Conservation (phyloP, 1,284 basidiomycete genomes). For the Paramarasmius palmivorus region DNA sequence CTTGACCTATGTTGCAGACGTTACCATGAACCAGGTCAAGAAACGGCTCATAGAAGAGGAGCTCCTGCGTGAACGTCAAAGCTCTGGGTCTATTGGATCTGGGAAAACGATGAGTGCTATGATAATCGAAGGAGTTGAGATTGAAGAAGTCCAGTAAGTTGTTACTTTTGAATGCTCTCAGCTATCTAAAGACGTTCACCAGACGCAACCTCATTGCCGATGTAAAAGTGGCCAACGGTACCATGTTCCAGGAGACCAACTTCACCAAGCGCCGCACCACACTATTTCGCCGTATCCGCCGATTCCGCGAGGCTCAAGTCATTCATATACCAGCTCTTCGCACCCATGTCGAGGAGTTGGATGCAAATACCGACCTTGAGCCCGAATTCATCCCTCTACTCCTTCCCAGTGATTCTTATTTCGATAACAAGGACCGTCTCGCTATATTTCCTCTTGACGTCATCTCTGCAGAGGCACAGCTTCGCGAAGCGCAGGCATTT, state of each 20-base stretch:
- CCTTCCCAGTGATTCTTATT: neutral
- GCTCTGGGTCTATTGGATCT: no score
- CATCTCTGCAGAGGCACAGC: neutral
- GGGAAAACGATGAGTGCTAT: neutral
- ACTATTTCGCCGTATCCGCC: neutral
- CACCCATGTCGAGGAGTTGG: no score
- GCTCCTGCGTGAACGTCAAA: neutral
- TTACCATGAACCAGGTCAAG: neutral
- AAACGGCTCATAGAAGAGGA: neutral
- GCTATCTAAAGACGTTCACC: slow-evolving; percentile 25
- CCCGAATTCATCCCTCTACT: neutral
- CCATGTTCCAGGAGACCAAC: neutral
- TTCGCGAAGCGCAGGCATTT: no score
- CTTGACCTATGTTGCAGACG: neutral
- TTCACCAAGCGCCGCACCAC: neutral
- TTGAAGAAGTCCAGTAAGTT: slow-evolving; percentile 11
- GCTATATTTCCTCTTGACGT: neutral
- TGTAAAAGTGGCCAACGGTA: neutral
- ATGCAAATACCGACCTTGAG: no score
- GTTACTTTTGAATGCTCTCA: no score
- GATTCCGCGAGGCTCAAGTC: neutral
- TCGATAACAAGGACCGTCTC: neutral
- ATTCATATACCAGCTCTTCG: neutral
- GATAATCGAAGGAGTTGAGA: slow-evolving; percentile 8
- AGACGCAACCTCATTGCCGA: slow-evolving; percentile 20